A percentile compares a stretch with the other conserved stretches of the same genome.
phyloP scores from a whole-genome alignment of 371 early-diverging fungal genomes.

The Zopfochytrium polystomum region DNA sequence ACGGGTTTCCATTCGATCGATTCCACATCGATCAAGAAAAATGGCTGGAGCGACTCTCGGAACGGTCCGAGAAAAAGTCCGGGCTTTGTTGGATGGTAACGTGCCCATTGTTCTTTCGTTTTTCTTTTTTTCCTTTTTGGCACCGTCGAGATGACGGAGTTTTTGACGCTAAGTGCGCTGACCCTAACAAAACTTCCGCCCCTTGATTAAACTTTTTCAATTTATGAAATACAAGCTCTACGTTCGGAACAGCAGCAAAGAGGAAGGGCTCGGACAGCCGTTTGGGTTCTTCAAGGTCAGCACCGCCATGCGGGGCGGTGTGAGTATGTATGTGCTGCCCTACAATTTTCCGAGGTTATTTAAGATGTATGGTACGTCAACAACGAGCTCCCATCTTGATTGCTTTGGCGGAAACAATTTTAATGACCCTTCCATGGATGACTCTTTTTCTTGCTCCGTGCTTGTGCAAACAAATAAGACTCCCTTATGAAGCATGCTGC shows the following conservation, averaged over 20 bases:
- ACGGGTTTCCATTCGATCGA: conserved; percentile 67
- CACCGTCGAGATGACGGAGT: not conserved
- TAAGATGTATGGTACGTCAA: conserved; percentile 47
- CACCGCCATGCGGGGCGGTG: conserved; percentile 50
- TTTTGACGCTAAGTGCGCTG: conserved; percentile 19
- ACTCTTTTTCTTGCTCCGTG: not conserved
- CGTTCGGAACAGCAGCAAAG: conserved; percentile 55
- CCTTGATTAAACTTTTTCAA: too few species aligned
- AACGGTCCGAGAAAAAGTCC: conserved; percentile 17
- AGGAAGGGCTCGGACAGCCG: conserved; percentile 57
- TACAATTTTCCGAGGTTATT: conserved; percentile 69
- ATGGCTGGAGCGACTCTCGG: conserved; percentile 12
- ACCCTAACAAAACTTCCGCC: conserved; percentile 55
- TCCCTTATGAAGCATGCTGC: conserved; percentile 14
- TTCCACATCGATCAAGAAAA: conserved; percentile 54
- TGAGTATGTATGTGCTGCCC: conserved; percentile 65
- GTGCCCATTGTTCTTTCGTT: not conserved
- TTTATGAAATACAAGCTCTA: too few species aligned
- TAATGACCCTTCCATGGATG: conserved; percentile 1
- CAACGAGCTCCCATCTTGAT: too few species aligned
- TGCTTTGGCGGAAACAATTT: too few species aligned
- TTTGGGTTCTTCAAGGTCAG: conserved; percentile 68
- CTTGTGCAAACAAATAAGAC: conserved; percentile 1
- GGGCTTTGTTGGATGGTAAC: conserved; percentile 37
- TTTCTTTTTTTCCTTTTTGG: too few species aligned